Conservation (phyloP, 257 asterid genomes). For the Prunella vulgaris region DNA sequence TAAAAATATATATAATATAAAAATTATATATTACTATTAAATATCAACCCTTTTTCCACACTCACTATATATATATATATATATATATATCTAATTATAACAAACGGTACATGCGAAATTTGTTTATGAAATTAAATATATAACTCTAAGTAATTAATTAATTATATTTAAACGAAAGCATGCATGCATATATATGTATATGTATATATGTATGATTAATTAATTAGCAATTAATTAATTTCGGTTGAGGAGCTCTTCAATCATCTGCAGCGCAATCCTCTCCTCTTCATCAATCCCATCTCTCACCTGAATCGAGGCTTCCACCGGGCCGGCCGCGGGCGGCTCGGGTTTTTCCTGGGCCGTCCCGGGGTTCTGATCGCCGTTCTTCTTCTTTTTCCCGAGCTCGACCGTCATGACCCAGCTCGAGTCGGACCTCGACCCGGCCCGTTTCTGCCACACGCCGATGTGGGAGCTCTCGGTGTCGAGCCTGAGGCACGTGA, state of each 20-base stretch:
- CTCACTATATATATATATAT: not conserved
- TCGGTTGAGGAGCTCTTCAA: constrained; percentile 72
- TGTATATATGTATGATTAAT: not conserved
- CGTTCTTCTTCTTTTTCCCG: constrained; percentile 33
- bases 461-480: constrained; percentile 80
- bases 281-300: constrained; percentile 53
- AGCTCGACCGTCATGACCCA: constrained; percentile 93
- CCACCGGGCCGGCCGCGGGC: constrained; percentile 7
- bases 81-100: not conserved
- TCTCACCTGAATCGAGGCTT: not conserved
- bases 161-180: not conserved
- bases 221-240: constrained; percentile 15
- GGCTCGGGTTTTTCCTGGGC: not conserved
- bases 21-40: not conserved
- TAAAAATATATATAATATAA: no score
- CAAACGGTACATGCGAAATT: not conserved
- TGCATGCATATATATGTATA: not conserved
- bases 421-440: constrained; percentile 61
- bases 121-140: not conserved
- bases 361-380: not conserved
- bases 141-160: not conserved
- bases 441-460: constrained; percentile 96
- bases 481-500: constrained; percentile 80
- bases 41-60: not conserved
- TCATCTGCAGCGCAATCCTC: constrained; percentile 71